Conservation (phyloP, 2,329 filamentous ascomycete genomes). For the Calcarisporium arbuscula region DNA sequence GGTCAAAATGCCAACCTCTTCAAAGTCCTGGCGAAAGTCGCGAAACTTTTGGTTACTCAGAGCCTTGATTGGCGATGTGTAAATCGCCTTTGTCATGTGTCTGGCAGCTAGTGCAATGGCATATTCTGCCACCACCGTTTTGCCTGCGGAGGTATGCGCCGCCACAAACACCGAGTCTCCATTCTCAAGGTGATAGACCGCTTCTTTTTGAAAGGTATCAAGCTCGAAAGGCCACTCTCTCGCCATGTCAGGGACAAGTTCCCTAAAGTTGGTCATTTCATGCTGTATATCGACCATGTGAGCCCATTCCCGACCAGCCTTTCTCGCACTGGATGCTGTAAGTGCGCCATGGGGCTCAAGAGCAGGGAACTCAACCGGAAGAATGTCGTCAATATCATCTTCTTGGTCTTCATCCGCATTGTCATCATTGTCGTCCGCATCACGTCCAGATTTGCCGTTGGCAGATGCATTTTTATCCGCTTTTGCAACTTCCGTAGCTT, state of each 20-base stretch:
- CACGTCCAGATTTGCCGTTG: too few relatives aligned
- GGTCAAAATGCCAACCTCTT: conserved; percentile 93
- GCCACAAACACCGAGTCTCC: conserved; percentile 98
- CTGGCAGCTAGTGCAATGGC: conserved; percentile 94
- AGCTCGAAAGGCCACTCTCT: conserved; percentile 95
- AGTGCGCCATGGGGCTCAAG: conserved; percentile 78
- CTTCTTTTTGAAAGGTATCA: conserved; percentile 97
- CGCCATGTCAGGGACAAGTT: conserved; percentile 94
- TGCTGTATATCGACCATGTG: conserved; percentile 96
- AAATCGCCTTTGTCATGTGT: conserved; percentile 99
- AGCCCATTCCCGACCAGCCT: conserved; percentile 83
- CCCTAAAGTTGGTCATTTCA: conserved; percentile 87
- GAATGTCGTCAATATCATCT: conserved; percentile 72
- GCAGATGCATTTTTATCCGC: too few relatives aligned
- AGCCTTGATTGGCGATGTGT: conserved; percentile 97
- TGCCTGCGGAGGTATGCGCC: conserved; percentile 94
- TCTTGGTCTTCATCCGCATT: conserved; percentile 39
- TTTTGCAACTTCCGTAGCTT: too few relatives aligned
- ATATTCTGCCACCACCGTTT: conserved; percentile 97
- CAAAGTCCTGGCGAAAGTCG: conserved; percentile 84
- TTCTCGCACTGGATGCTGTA: conserved; percentile 63
- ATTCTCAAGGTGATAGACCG: conserved; percentile 92
- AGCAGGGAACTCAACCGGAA: conserved; percentile 90
- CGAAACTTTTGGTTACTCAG: conserved; percentile 98
- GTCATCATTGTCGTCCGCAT: conserved; percentile 21